Evolutionary conservation across 106 monocot species (phyloP).

Genomic region (Vanilla planifolia): DNA sequence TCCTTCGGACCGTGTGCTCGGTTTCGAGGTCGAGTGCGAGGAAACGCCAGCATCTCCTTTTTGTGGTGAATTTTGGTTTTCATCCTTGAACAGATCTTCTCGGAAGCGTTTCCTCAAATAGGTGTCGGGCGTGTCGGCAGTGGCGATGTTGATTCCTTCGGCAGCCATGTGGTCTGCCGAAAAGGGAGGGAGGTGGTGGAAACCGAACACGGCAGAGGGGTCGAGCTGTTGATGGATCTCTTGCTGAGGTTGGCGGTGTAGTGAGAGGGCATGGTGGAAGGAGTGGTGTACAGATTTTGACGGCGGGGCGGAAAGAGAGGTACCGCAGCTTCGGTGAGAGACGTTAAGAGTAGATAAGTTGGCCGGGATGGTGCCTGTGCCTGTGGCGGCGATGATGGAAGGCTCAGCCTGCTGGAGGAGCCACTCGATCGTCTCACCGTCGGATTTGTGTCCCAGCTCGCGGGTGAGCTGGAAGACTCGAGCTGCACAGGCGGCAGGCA

Average conservation of each 20-base stretch:
- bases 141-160: slow-evolving; percentile 17
- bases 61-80: slow-evolving; percentile 2
- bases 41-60: slow-evolving; percentile 8
- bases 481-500: slow-evolving; percentile 62
- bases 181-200: no score
- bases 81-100: slow-evolving; percentile 83
- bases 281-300: slow-evolving; percentile 24
- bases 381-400: slow-evolving; percentile 53
- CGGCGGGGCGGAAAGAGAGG: slow-evolving; percentile 25
- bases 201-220: slow-evolving; percentile 18
- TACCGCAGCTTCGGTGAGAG: slow-evolving; percentile 38
- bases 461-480: slow-evolving; percentile 61
- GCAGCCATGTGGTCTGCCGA: no score
- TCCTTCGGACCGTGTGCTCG: neutral
- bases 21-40: slow-evolving; percentile 25
- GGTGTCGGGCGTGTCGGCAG: slow-evolving; percentile 28
- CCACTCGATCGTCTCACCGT: slow-evolving; percentile 71
- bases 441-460: slow-evolving; percentile 64
- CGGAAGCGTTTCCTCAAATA: slow-evolving; percentile 67
- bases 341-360: slow-evolving; percentile 58
- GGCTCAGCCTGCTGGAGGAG: slow-evolving; percentile 66
- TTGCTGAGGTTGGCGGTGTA: slow-evolving; percentile 2
- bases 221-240: no score
- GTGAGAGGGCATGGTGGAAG: slow-evolving; percentile 25
- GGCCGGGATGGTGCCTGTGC: slow-evolving; percentile 58